Evolutionary conservation across 1,139 yeast genomes (phyloP).

Genomic region (Ogataea hybrid): DNA sequence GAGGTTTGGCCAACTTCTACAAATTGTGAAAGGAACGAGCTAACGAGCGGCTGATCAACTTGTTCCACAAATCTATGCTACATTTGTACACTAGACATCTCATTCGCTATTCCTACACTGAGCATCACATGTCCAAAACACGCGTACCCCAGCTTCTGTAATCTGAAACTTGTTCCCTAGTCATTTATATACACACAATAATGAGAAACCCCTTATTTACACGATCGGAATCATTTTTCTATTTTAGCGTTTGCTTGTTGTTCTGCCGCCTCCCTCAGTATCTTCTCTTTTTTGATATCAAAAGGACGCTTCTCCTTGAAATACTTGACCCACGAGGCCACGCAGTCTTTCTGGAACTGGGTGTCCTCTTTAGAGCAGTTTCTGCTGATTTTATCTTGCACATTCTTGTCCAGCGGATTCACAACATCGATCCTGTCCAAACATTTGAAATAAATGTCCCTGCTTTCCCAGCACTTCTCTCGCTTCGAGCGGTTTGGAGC

Average conservation of each 20-base stretch:
- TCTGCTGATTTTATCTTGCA: constrained; percentile 31
- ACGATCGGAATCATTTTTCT: constrained; percentile 1
- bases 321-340: constrained; percentile 66
- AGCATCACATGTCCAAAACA: too few relatives aligned
- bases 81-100: too few relatives aligned
- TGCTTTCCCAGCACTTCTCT: constrained; percentile 63
- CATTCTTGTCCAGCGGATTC: constrained; percentile 45
- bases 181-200: not conserved
- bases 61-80: too few relatives aligned
- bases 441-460: constrained; percentile 60
- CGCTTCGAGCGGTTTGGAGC: constrained; percentile 55
- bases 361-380: constrained; percentile 45
- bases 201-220: not conserved
- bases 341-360: constrained; percentile 54
- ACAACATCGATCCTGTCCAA: constrained; percentile 51
- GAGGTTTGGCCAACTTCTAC: constrained; percentile 14
- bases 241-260: constrained; percentile 41
- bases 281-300: constrained; percentile 51
- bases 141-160: too few relatives aligned
- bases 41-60: too few relatives aligned
- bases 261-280: constrained; percentile 51
- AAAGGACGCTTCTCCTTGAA: constrained; percentile 66
- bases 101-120: too few relatives aligned
- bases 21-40: not conserved
- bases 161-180: not conserved